Evolutionary conservation across 305 asterid species (phyloP).

Genomic region (Rubia balearica): DNA sequence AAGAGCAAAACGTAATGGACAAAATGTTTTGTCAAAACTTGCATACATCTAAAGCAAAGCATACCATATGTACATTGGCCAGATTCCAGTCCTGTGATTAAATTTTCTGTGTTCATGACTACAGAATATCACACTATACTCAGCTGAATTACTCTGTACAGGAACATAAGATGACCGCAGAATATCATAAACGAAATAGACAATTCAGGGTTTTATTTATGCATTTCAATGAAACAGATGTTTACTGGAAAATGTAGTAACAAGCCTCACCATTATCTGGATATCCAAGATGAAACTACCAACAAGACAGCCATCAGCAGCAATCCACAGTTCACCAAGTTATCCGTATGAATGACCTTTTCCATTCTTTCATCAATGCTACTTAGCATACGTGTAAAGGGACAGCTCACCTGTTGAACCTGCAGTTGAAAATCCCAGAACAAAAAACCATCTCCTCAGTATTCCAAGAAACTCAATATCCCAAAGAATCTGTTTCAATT

Average conservation of each 20-base stretch:
- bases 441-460: background rate
- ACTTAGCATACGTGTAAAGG: slow-evolving; percentile 54
- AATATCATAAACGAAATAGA: background rate
- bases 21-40: too few relatives aligned
- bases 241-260: background rate
- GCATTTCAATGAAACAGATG: background rate
- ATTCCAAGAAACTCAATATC: background rate
- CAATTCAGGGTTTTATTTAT: background rate
- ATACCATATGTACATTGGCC: too few relatives aligned
- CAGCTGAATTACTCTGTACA: background rate
- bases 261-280: slow-evolving; percentile 38
- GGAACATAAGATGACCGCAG: background rate
- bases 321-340: slow-evolving; percentile 62
- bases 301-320: slow-evolving; percentile 46
- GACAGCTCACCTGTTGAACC: slow-evolving; percentile 50
- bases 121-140: too few relatives aligned
- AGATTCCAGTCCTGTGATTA: too few relatives aligned
- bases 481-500: background rate
- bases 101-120: too few relatives aligned
- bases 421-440: slow-evolving; percentile 23
- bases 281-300: slow-evolving; percentile 63
- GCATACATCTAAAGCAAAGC: too few relatives aligned
- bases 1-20: background rate
- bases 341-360: slow-evolving; percentile 39
- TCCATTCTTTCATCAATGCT: slow-evolving; percentile 37